Conservation (phyloP, 345 rosid species). For the Litchi chinensis region DNA sequence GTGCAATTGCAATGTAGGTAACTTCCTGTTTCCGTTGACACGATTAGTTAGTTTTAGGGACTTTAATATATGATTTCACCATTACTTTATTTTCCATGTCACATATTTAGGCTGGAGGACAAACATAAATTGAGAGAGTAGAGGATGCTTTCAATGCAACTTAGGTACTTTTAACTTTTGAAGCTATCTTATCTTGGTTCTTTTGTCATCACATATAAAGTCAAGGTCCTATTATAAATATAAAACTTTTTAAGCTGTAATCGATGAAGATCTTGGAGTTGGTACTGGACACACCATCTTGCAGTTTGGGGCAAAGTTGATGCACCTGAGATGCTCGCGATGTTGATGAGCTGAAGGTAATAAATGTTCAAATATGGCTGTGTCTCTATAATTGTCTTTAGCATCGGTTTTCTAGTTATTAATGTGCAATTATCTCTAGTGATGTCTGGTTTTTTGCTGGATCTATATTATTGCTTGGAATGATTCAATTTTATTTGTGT, state of each 20-base stretch:
- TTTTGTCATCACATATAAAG: background rate
- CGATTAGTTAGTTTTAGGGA: no score
- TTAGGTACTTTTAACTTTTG: conserved; percentile 17
- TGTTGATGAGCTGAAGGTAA: conserved; percentile 32
- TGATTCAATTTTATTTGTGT: no score
- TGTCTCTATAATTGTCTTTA: background rate
- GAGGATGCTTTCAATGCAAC: conserved; percentile 38
- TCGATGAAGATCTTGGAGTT: conserved; percentile 26
- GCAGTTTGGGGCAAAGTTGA: background rate
- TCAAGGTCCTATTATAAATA: background rate
- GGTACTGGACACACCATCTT: conserved; percentile 21
- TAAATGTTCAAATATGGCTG: background rate
- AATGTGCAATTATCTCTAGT: no score
- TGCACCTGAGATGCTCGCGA: conserved; percentile 26
- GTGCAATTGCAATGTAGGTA: no score
- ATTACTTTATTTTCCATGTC: background rate
- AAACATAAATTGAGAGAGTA: conserved; percentile 24
- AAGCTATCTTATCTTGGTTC: background rate
- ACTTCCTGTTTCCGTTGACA: background rate
- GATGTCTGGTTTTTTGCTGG: no score
- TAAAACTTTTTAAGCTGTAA: background rate
- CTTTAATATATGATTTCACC: no score
- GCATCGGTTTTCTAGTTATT: background rate
- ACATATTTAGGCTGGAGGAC: background rate
- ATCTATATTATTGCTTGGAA: no score